Conservation (phyloP, 2,329 filamentous ascomycete species). For the Pezicula neosporulosa region DNA sequence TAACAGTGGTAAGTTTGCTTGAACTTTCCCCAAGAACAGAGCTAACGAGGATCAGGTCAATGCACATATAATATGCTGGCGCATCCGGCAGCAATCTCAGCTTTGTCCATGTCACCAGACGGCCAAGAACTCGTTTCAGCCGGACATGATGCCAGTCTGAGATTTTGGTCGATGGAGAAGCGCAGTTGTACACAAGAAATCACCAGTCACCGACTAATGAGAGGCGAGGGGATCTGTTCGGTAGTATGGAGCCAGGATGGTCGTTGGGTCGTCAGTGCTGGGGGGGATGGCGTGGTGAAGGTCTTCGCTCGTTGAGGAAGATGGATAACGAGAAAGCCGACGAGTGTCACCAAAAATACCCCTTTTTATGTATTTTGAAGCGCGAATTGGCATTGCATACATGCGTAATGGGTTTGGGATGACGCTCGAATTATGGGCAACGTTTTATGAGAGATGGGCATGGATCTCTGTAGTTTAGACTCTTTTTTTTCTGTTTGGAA, state of each 20-base stretch:
- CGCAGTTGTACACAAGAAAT: conserved; percentile 94
- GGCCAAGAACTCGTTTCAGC: conserved; percentile 92
- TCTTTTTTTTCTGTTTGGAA: not conserved
- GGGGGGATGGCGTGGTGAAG: conserved; percentile 94
- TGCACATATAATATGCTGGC: conserved; percentile 99
- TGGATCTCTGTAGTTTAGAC: not conserved
- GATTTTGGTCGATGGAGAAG: conserved; percentile 98
- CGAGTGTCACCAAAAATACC: not conserved
- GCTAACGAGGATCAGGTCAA: conserved; percentile 66
- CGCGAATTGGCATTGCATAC: no score
- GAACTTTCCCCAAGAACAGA: not conserved
- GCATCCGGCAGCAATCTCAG: conserved; percentile 89
- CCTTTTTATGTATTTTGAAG: not conserved
- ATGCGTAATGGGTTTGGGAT: no score
- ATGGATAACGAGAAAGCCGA: not conserved
- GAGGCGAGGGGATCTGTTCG: conserved; percentile 89
- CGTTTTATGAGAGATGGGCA: not conserved
- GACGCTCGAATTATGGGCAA: no score
- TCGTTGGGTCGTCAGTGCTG: conserved; percentile 88
- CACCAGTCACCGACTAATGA: conserved; percentile 88
- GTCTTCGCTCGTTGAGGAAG: conserved; percentile 62
- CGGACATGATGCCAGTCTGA: conserved; percentile 89
- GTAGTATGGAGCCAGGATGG: conserved; percentile 97
- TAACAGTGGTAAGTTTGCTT: conserved; percentile 78
- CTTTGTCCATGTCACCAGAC: conserved; percentile 87